These are phyloP conservation scores for Ceraceosorus guamensis DNA, from an alignment of 1,284 basidiomycete genomes.

Conservation along the genomic window DNA sequence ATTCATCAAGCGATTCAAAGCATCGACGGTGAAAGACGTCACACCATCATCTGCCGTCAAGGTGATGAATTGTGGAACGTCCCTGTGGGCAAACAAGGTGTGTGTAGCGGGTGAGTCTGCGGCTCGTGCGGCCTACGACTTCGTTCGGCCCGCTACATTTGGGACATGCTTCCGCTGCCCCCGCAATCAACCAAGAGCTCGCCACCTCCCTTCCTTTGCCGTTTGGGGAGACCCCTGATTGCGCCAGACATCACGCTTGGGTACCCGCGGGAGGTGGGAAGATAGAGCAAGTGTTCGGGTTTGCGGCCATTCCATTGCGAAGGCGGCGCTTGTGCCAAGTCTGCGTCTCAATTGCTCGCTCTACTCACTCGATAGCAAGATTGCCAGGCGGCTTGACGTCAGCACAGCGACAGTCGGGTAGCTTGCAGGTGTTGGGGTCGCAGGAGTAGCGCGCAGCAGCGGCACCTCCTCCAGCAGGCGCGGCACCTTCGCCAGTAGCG, in stretches of 20 bases:
- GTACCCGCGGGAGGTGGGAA: no score
- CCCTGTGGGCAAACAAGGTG: conserved; percentile 2
- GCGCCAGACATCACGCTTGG: no score
- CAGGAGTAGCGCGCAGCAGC: conserved; percentile 37
- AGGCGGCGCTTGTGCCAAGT: neutral
- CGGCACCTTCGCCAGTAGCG: conserved; percentile 25
- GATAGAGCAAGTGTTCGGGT: no score
- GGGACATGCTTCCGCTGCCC: no score
- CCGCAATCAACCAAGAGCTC: no score
- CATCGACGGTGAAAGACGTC: conserved; percentile 64
- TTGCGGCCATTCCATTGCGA: no score
- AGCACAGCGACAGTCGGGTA: conserved; percentile 36
- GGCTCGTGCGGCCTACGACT: no score
- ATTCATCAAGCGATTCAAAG: conserved; percentile 67
- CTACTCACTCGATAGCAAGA: conserved; percentile 20
- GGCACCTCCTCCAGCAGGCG: conserved; percentile 21
- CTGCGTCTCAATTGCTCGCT: neutral
- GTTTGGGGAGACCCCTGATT: no score
- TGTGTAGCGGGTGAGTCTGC: neutral
- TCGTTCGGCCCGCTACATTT: no score
- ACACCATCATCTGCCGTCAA: conserved; percentile 55
- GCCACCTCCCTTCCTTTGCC: no score
- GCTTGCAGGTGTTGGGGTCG: conserved; percentile 29
- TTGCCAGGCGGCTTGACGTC: conserved; percentile 38
- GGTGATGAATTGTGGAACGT: conserved; percentile 37